Percentiles rank a stretch among this genome's conserved stretches.
These are phyloP conservation scores for Saccharomycopsis sp. DNA, from an alignment of 805 yeast species.

Conservation along the genomic window DNA sequence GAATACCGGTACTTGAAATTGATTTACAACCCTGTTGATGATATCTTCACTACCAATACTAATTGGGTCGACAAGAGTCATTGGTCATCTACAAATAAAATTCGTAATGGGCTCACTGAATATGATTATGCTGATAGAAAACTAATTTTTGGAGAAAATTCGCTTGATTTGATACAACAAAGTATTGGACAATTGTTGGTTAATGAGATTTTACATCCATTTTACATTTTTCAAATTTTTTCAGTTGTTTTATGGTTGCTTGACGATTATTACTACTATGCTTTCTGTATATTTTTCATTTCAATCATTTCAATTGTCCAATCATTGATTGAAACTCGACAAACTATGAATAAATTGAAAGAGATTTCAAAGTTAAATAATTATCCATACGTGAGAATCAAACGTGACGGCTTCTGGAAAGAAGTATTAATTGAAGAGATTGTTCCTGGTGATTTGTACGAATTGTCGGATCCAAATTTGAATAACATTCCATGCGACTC, in stretches of 20 bases:
- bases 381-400: conserved; percentile 60
- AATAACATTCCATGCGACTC: conserved; percentile 82
- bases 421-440: conserved; percentile 67
- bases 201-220: conserved; percentile 92
- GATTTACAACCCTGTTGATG: conserved; percentile 81
- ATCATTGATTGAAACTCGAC: conserved; percentile 79
- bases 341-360: conserved; percentile 62
- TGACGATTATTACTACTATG: conserved; percentile 91
- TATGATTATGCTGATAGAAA: conserved; percentile 61
- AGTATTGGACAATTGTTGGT: conserved; percentile 55
- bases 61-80: conserved; percentile 73
- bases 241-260: conserved; percentile 87
- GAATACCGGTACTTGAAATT: conserved; percentile 79
- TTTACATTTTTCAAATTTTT: conserved; percentile 89
- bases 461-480: conserved; percentile 80
- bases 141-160: conserved; percentile 70
- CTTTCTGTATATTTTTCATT: conserved; percentile 82
- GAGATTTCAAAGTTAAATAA: conserved; percentile 48
- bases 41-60: conserved; percentile 71
- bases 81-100: conserved; percentile 58
- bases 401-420: conserved; percentile 92
- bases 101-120: conserved; percentile 61
- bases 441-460: conserved; percentile 95
- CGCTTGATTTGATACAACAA: conserved; percentile 71
- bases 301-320: conserved; percentile 75